These are phyloP conservation scores for Colletotrichum chlorophyti DNA, from an alignment of 2,329 filamentous ascomycete genomes.

Conservation along the genomic window DNA sequence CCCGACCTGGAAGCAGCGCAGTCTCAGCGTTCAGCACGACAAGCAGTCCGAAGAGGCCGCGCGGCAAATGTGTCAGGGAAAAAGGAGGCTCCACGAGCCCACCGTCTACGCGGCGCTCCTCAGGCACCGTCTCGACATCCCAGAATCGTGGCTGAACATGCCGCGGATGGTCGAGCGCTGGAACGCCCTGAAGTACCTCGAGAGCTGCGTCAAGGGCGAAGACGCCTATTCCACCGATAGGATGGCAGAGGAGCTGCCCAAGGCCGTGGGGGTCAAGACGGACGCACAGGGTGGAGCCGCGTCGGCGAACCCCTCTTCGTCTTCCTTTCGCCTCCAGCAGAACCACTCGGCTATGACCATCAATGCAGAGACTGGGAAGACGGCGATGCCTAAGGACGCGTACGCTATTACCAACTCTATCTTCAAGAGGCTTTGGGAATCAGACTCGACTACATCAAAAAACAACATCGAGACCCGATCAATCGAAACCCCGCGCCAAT, in stretches of 20 bases:
- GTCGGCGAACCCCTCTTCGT: no score
- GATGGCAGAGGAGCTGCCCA: not conserved
- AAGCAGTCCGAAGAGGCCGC: not conserved
- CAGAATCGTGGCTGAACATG: not conserved
- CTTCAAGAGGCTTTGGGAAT: no score
- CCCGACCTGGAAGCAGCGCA: not conserved
- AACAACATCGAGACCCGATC: no score
- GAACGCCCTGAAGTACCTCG: not conserved
- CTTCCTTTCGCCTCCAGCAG: no score
- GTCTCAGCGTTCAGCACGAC: not conserved
- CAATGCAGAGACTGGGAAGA: no score
- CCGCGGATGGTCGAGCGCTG: not conserved
- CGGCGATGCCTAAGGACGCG: not conserved
- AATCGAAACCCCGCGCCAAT: rapidly evolving
- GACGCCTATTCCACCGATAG: not conserved
- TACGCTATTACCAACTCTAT: rapidly evolving
- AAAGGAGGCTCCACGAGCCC: not conserved
- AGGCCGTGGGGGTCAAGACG: no score
- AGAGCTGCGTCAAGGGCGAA: not conserved
- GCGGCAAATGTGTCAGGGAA: not conserved
- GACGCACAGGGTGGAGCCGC: no score
- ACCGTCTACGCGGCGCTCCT: not conserved
- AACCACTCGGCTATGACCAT: no score
- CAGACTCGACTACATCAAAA: not conserved
- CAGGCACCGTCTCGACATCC: not conserved